A percentile compares a stretch with the other conserved stretches of the same genome.
Conservation (phyloP, 371 early-diverging fungal genomes). For the Mucor irregularis region DNA sequence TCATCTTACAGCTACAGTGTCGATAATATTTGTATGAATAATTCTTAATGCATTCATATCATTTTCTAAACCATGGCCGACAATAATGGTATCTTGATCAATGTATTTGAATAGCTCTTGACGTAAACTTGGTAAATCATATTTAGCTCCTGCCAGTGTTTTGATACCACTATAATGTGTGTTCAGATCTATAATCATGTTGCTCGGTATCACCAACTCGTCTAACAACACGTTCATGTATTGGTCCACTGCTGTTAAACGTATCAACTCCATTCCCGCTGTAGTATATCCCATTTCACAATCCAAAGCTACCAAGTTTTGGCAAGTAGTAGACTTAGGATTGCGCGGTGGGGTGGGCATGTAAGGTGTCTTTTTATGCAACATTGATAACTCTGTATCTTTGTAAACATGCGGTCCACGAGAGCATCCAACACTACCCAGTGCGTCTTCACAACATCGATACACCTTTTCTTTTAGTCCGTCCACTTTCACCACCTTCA, state of each 20-base stretch:
- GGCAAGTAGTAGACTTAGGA: neutral
- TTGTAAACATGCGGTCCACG: conserved; percentile 57
- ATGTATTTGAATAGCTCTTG: conserved; percentile 42
- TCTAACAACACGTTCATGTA: conserved; percentile 46
- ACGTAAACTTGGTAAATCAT: conserved; percentile 42
- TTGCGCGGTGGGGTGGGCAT: conserved; percentile 23
- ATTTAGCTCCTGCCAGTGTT: conserved; percentile 47
- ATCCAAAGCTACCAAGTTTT: conserved; percentile 40
- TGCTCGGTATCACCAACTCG: conserved; percentile 54
- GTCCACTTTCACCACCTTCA: conserved; percentile 27
- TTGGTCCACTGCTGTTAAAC: conserved; percentile 55
- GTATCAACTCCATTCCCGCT: conserved; percentile 57
- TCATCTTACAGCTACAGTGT: conserved; percentile 44
- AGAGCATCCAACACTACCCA: conserved; percentile 48
- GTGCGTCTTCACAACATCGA: conserved; percentile 47
- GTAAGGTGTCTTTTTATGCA: conserved; percentile 52
- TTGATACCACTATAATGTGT: conserved; percentile 59
- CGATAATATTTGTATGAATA: conserved; percentile 41
- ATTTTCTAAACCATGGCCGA: conserved; percentile 57
- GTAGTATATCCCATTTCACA: conserved; percentile 59
- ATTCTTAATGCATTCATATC: conserved; percentile 52
- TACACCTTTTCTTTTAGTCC: conserved; percentile 48
- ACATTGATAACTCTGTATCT: conserved; percentile 20
- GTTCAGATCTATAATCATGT: conserved; percentile 57
- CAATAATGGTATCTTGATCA: conserved; percentile 39